Conservation (phyloP, 306 rosid genomes). For the Sicyos edulis region DNA sequence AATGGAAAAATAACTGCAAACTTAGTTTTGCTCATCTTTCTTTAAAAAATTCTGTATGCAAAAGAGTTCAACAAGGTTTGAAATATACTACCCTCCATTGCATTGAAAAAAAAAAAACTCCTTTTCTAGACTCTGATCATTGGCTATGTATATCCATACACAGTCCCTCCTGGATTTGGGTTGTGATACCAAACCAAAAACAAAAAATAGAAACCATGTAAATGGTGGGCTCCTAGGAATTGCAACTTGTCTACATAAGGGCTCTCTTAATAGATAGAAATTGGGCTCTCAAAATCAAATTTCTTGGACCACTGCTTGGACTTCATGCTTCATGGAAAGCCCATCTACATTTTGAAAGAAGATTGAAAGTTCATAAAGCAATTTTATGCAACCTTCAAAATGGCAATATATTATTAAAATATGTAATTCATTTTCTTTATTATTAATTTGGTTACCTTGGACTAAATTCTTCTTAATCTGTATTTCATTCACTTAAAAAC, state of each 20-base stretch:
- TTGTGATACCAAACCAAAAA: neutral
- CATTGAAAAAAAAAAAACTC: no score
- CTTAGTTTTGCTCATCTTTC: neutral
- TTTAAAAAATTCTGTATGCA: neutral
- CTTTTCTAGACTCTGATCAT: no score
- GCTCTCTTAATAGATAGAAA: neutral
- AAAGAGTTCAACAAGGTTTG: neutral
- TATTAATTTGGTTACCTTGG: no score
- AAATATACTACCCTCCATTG: neutral
- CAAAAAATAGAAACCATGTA: neutral
- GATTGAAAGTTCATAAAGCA: neutral
- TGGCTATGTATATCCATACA: neutral
- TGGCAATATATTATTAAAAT: neutral
- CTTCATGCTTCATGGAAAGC: neutral
- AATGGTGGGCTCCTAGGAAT: slow-evolving; percentile 16
- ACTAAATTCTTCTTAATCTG: no score
- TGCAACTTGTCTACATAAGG: neutral
- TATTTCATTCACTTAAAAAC: no score
- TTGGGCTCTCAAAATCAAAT: slow-evolving; percentile 3
- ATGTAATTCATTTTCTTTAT: no score
- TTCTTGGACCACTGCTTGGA: neutral
- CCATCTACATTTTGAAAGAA: neutral
- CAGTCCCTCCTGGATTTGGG: neutral
- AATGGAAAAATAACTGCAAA: neutral
- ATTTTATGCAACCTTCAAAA: neutral